These are phyloP conservation scores for Mycena galopus DNA, from an alignment of 768 basidiomycete species.

Conservation along the genomic window DNA sequence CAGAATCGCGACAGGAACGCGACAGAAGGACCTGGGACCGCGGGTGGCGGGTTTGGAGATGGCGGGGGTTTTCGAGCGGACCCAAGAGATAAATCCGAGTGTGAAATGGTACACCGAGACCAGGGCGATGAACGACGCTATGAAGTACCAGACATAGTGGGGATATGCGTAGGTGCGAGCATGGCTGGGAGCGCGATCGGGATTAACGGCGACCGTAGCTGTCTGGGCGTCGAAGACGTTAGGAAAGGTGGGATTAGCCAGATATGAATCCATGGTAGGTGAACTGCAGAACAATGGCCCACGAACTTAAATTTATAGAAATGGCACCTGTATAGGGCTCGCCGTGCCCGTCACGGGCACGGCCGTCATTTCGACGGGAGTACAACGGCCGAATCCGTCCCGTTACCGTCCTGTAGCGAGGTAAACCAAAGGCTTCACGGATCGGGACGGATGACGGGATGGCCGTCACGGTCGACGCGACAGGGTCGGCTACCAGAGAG, in stretches of 20 bases:
- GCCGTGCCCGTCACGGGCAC: no score
- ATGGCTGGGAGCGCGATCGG: constrained; percentile 17
- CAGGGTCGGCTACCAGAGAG: no score
- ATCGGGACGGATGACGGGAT: no score
- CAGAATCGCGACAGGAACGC: constrained; percentile 49
- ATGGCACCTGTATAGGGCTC: no score
- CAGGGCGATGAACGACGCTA: constrained; percentile 58
- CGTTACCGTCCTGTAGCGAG: no score
- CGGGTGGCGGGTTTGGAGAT: constrained; percentile 14
- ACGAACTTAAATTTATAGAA: constrained; percentile 23
- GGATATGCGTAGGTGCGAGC: constrained; percentile 23
- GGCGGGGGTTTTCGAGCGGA: constrained; percentile 32
- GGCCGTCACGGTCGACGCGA: no score
- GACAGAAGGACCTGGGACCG: constrained; percentile 33
- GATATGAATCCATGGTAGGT: constrained; percentile 20
- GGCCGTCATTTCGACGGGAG: no score
- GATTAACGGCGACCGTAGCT: not conserved
- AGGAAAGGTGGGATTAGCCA: not conserved
- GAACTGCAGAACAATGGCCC: not conserved
- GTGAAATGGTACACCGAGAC: constrained; percentile 51
- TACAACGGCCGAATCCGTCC: no score
- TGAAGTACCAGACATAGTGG: constrained; percentile 54
- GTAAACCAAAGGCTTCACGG: no score
- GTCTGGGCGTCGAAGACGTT: not conserved
- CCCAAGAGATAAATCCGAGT: constrained; percentile 38